Evolutionary conservation across 306 rosid genomes (phyloP).

Genomic region (Pyrus bretschneideri): DNA sequence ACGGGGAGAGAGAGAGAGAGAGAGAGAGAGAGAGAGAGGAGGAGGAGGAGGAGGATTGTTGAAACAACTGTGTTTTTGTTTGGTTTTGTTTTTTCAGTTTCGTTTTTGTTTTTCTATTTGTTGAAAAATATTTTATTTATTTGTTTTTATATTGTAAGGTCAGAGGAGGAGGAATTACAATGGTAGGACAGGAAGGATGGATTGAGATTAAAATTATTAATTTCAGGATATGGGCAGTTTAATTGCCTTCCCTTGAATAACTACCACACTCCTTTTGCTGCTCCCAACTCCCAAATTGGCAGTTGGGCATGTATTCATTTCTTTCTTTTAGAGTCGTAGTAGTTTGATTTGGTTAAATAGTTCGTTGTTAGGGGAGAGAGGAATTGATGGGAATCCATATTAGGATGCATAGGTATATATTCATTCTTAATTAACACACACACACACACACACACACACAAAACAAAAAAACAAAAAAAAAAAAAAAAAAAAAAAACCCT

Average conservation of each 20-base stretch:
- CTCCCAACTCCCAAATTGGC: background rate
- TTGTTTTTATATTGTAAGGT: background rate
- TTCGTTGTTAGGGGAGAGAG: no score
- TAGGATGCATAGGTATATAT: no score
- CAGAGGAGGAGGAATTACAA: background rate
- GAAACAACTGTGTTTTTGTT: background rate
- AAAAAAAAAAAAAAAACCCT: no score
- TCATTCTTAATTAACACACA: no score
- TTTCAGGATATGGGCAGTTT: no score
- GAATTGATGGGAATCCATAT: no score
- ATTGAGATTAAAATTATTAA: no score
- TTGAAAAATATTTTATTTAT: background rate
- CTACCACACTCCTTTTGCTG: background rate
- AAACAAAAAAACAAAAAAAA: no score
- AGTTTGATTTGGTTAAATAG: no score
- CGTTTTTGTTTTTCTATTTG: background rate
- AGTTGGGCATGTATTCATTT: background rate
- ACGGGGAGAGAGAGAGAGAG: background rate
- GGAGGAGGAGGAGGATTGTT: constrained; percentile 5
- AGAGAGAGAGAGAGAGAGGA: background rate
- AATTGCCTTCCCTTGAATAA: background rate
- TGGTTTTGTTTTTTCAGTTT: background rate
- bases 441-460: no score
- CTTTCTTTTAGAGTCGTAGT: no score
- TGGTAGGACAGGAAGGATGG: no score